Conservation (phyloP, 148 eudicot genomes). For the Arctostaphylos glauca region DNA sequence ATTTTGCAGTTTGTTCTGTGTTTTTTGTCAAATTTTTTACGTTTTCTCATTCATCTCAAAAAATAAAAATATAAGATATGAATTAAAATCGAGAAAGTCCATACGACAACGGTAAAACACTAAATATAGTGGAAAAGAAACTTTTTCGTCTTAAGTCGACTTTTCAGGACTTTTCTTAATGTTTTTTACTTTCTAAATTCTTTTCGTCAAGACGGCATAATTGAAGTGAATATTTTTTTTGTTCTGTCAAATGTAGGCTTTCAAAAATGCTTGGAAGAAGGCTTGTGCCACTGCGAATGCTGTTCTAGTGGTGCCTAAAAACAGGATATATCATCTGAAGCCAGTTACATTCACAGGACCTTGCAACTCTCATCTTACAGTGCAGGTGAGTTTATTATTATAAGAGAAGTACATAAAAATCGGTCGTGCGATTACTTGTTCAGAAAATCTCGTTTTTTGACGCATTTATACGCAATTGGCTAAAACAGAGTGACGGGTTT, state of each 20-base stretch:
- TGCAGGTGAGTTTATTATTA: constrained; percentile 38
- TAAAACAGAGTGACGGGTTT: background rate
- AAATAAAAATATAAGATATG: too few species aligned
- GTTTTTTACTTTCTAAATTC: too few species aligned
- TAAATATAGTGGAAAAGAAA: too few species aligned
- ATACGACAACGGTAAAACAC: too few species aligned
- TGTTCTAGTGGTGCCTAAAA: constrained; percentile 52
- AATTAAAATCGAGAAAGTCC: too few species aligned
- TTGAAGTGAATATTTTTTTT: background rate
- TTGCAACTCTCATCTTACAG: constrained; percentile 40
- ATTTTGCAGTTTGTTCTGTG: too few species aligned
- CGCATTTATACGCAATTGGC: background rate
- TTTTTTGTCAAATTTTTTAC: too few species aligned
- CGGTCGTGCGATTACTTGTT: background rate
- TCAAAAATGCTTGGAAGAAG: constrained; percentile 61
- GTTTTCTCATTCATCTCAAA: too few species aligned
- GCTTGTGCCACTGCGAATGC: constrained; percentile 50
- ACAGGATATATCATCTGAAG: constrained; percentile 56
- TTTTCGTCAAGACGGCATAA: too few species aligned
- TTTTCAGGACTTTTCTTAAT: background rate
- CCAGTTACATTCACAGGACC: constrained; percentile 74
- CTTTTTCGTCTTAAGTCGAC: too few species aligned
- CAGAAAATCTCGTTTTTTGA: background rate
- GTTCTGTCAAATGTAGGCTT: constrained; percentile 45
- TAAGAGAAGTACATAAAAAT: background rate